Evolutionary conservation across 192 early-diverging fungal species (phyloP).

Genomic region (Entophlyctis helioformis): DNA sequence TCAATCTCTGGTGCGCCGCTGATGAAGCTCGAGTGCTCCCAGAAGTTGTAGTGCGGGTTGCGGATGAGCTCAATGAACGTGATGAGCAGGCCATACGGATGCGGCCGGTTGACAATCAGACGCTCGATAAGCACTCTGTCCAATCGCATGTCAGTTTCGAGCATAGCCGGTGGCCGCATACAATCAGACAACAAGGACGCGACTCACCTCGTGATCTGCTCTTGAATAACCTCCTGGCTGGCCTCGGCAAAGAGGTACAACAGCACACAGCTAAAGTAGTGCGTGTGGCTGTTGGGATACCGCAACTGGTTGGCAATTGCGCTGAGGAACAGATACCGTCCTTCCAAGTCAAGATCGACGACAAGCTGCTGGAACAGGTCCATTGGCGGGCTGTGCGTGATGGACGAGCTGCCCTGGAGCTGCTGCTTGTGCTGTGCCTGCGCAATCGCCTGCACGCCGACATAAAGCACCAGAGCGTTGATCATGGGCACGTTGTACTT

Average conservation of each 20-base stretch:
- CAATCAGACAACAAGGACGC: neutral
- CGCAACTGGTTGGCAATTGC: constrained; percentile 94
- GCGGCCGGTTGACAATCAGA: constrained; percentile 89
- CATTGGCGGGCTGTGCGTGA: constrained; percentile 58
- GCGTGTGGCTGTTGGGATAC: constrained; percentile 94
- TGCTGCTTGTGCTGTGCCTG: constrained; percentile 20
- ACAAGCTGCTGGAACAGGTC: constrained; percentile 76
- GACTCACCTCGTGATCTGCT: constrained; percentile 77
- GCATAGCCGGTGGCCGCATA: too few species aligned
- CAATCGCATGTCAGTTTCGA: neutral
- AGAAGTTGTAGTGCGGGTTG: constrained; percentile 72
- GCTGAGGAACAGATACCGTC: constrained; percentile 78
- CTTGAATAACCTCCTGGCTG: constrained; percentile 69
- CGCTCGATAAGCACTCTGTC: constrained; percentile 83
- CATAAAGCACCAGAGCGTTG: constrained; percentile 80
- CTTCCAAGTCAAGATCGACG: constrained; percentile 63
- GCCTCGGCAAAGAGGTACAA: constrained; percentile 77
- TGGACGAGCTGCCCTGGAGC: constrained; percentile 16
- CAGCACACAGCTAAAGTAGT: constrained; percentile 82
- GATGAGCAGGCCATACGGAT: constrained; percentile 94
- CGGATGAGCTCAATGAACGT: constrained; percentile 97
- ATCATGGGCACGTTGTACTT: constrained; percentile 72
- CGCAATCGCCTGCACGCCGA: constrained; percentile 67
- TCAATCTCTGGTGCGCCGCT: constrained; percentile 72
- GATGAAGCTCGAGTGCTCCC: constrained; percentile 52